Conservation (phyloP, 2,329 filamentous ascomycete species). For the Plenodomus tracheiphilus region DNA sequence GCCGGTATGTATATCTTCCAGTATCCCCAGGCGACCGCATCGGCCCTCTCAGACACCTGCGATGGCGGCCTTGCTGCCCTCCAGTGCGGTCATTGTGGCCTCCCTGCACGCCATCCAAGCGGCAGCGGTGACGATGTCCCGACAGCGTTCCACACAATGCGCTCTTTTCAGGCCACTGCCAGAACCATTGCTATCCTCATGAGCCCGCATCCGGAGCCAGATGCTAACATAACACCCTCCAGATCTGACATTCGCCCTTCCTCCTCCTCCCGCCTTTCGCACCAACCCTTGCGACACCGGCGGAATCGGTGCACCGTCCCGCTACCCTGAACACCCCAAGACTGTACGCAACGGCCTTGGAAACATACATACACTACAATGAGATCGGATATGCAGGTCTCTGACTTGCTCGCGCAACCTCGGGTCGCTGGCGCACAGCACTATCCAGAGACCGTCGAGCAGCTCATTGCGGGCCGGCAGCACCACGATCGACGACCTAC, state of each 20-base stretch:
- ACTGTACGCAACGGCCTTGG: constrained; percentile 22
- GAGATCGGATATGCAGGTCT: constrained; percentile 35
- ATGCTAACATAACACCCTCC: constrained; percentile 25
- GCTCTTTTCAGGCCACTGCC: constrained; percentile 18
- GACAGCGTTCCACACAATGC: constrained; percentile 24
- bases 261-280: constrained; percentile 37
- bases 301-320: constrained; percentile 39
- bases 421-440: constrained; percentile 29
- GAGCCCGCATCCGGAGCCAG: constrained; percentile 19
- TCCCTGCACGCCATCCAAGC: constrained; percentile 36
- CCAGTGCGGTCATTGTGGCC: constrained; percentile 30
- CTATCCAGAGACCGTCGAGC: constrained; percentile 28
- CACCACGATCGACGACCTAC: constrained; percentile 28
- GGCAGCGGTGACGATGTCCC: constrained; percentile 36
- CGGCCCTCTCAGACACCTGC: constrained; percentile 10
- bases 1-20: constrained; percentile 40
- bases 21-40: constrained; percentile 37
- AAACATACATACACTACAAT: constrained; percentile 7
- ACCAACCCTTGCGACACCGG: constrained; percentile 46
- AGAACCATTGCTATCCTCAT: constrained; percentile 20
- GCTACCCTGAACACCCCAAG: constrained; percentile 22
- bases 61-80: constrained; percentile 21
- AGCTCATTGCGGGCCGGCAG: constrained; percentile 33
- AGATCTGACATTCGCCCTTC: constrained; percentile 29
- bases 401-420: constrained; percentile 34